Evolutionary conservation across 2,329 filamentous ascomycete genomes (phyloP), one percentile per base, ranked within the genome.

Genomic region (Hypomyces rosellus): DNA sequence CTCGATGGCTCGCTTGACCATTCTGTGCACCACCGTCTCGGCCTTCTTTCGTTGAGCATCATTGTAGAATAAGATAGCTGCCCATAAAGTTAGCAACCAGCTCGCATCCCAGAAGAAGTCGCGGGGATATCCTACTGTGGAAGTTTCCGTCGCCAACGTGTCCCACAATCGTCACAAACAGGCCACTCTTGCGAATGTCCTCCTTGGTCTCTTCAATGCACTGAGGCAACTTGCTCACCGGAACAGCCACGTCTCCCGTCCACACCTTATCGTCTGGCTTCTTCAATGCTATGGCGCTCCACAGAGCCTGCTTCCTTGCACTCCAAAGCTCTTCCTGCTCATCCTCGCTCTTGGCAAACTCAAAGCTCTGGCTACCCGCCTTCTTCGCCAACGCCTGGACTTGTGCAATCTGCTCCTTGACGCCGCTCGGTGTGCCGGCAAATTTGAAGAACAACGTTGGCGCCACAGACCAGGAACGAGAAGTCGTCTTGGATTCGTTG

Each of bases 391-490:
- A 70, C 34, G 70, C 70, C 63, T 82, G 77, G 3, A 90, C 86
- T 45, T 83, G 78, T 7, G 71, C 69, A 52, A 95, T 78, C 68
- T 93, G 87, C 71, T 95, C 89, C 68, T 89, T 88, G 50, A 95
- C 86, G 33, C 80, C 80, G 33, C 66, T 71, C 1, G 80, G 76
- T 0, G 85, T 89, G 47, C 88, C 87, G 1, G 82, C 76, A 60
- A 92, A 92, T 69, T 92, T 92, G 81, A 92, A 89, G 71, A 92
- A 90, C 6, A 92, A 74, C 0, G 88, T 91, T 1, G 88, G 86
- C 2, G 77, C 77, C 68, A 89, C 86, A 47, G 75, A 74, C 88
- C 88, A 92, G 8, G 68, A 69, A 53, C 83, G 80, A 34, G 75
- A 73, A 1, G 87, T 90, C 63, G 74, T 77, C 22, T 85, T 84